Evolutionary conservation across 768 basidiomycete species (phyloP).

Genomic region (Phylloporus arenicola): DNA sequence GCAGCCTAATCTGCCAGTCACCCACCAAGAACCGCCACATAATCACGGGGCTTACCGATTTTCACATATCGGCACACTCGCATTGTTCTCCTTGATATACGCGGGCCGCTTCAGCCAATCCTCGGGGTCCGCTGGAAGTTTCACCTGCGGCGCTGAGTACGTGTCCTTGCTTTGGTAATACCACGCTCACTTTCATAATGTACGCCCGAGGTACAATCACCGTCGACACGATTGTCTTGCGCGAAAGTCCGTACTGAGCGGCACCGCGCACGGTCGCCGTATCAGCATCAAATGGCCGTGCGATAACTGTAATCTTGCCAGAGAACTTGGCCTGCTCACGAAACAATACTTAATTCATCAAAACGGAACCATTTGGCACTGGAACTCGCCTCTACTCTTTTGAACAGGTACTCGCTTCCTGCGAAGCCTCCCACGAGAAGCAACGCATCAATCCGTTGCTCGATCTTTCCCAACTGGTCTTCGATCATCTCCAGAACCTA

Average conservation of each 20-base stretch:
- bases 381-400: constrained; percentile 61
- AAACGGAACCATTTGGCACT: background rate
- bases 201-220: constrained; percentile 81
- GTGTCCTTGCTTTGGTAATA: background rate
- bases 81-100: constrained; percentile 74
- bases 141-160: constrained; percentile 48
- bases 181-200: constrained; percentile 66
- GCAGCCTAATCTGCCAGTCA: constrained; percentile 48
- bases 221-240: constrained; percentile 70
- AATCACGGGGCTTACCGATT: constrained; percentile 50
- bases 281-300: constrained; percentile 80
- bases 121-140: constrained; percentile 81
- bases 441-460: constrained; percentile 74
- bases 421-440: constrained; percentile 89
- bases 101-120: constrained; percentile 83
- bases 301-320: constrained; percentile 64
- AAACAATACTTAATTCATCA: background rate
- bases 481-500: constrained; percentile 78
- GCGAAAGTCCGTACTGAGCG: constrained; percentile 81
- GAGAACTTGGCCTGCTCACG: constrained; percentile 58
- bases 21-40: constrained; percentile 7
- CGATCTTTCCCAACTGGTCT: constrained; percentile 61
- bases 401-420: constrained; percentile 79
- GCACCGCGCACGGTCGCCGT: constrained; percentile 85
- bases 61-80: constrained; percentile 74